phyloP scores from a whole-genome alignment of 768 basidiomycete genomes.

The Leccinellum albellum region DNA sequence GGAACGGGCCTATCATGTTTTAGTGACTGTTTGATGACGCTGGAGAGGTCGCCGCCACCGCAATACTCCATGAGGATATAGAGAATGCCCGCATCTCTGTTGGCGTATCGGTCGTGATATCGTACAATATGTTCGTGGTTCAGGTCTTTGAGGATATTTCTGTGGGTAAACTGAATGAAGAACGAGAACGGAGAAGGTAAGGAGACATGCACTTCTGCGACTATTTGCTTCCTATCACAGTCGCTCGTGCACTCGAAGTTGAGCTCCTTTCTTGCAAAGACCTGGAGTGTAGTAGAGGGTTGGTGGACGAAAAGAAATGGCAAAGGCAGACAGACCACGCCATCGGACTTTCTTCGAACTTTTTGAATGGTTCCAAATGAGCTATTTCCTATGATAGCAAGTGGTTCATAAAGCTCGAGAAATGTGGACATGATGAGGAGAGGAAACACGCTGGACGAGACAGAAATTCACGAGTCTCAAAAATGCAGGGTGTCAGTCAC shows the following conservation, averaged over 20 bases:
- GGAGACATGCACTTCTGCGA: conserved; percentile 87
- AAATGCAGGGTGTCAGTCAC: conserved; percentile 23
- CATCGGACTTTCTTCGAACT: conserved; percentile 81
- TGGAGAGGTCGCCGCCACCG: conserved; percentile 90
- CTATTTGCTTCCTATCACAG: conserved; percentile 93
- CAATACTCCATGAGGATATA: conserved; percentile 99
- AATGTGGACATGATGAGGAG: conserved; percentile 32
- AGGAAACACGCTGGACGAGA: conserved; percentile 10
- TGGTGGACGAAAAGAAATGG: background rate
- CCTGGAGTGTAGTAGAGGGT: conserved; percentile 39
- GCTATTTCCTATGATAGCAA: conserved; percentile 94
- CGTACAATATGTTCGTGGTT: conserved; percentile 96
- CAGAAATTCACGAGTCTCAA: conserved; percentile 21
- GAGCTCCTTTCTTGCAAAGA: conserved; percentile 90
- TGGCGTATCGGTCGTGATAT: conserved; percentile 89
- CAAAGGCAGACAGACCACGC: conserved; percentile 53
- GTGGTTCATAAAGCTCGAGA: conserved; percentile 78
- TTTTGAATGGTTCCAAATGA: conserved; percentile 98
- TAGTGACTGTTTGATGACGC: conserved; percentile 75
- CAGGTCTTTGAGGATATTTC: conserved; percentile 94
- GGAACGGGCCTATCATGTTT: conserved; percentile 70
- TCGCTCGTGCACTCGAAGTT: conserved; percentile 98
- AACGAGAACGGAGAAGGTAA: background rate
- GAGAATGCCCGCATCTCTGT: conserved; percentile 84
- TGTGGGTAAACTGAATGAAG: conserved; percentile 29